phyloP scores from a whole-genome alignment of 1,284 basidiomycete species.

The Agroathelia rolfsii region DNA sequence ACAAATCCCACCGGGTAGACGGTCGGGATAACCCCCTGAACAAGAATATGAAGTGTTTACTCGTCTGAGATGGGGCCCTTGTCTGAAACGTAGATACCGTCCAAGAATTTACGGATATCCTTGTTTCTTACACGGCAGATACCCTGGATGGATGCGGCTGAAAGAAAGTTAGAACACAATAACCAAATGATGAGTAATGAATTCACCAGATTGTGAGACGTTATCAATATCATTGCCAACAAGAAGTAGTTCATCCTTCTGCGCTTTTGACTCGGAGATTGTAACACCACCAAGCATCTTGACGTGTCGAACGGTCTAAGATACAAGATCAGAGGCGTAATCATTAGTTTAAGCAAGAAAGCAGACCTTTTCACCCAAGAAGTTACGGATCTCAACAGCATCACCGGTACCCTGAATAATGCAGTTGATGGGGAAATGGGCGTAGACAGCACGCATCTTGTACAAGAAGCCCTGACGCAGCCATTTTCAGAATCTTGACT shows the following conservation, averaged over 20 bases:
- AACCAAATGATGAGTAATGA: slow-evolving; percentile 3
- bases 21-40: slow-evolving; percentile 7
- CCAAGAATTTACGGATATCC: slow-evolving; percentile 93
- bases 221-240: slow-evolving; percentile 93
- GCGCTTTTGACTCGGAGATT: slow-evolving; percentile 83
- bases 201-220: slow-evolving; percentile 85
- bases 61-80: slow-evolving; percentile 58
- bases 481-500: neutral
- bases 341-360: neutral
- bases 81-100: slow-evolving; percentile 89
- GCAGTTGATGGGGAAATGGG: slow-evolving; percentile 99
- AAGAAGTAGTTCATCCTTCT: slow-evolving; percentile 94
- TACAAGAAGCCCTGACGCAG: slow-evolving; percentile 86
- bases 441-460: slow-evolving; percentile 99
- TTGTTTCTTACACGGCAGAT: slow-evolving; percentile 94
- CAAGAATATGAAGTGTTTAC: slow-evolving; percentile 17
- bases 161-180: too few species aligned
- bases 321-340: slow-evolving; percentile 1
- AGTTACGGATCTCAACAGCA: slow-evolving; percentile 95
- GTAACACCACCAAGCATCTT: slow-evolving; percentile 87
- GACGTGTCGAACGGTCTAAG: slow-evolving; percentile 84
- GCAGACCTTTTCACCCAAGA: slow-evolving; percentile 87
- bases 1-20: slow-evolving; percentile 7
- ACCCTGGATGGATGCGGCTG: slow-evolving; percentile 92
- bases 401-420: slow-evolving; percentile 82